These are phyloP conservation scores for Talaromyces islandicus DNA, from an alignment of 2,329 filamentous ascomycete species.

Conservation along the genomic window DNA sequence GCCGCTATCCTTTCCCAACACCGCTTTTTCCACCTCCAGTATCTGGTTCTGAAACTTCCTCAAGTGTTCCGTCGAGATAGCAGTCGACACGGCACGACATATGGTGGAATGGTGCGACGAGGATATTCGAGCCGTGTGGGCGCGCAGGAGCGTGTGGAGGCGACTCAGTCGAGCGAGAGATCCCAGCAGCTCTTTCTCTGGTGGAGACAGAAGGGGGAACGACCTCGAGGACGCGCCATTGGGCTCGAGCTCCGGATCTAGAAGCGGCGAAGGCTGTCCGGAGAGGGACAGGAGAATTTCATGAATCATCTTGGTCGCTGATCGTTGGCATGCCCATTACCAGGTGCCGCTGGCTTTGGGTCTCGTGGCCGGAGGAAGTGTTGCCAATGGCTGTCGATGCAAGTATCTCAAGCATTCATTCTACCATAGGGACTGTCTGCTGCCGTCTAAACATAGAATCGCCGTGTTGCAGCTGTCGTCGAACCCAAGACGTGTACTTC, in stretches of 20 bases:
- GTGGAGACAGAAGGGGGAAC: slow-evolving; percentile 58
- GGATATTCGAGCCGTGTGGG: slow-evolving; percentile 61
- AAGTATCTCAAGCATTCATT: neutral
- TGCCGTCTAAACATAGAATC: neutral
- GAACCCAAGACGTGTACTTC: neutral
- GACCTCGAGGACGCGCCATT: slow-evolving; percentile 45
- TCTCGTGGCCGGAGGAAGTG: neutral
- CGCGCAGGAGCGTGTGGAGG: slow-evolving; percentile 67
- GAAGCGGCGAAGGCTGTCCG: slow-evolving; percentile 84
- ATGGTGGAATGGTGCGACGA: slow-evolving; percentile 71
- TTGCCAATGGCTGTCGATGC: neutral
- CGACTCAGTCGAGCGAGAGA: slow-evolving; percentile 72
- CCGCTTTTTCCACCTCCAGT: slow-evolving; percentile 72
- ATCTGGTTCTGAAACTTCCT: slow-evolving; percentile 76
- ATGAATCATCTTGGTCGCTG: slow-evolving; percentile 71
- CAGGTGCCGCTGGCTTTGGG: neutral
- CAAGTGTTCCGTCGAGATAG: slow-evolving; percentile 69
- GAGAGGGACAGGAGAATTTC: slow-evolving; percentile 96
- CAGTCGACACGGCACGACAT: slow-evolving; percentile 78
- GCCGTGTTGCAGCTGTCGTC: neutral
- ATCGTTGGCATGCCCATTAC: neutral
- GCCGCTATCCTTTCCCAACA: slow-evolving; percentile 68
- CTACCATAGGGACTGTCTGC: neutral
- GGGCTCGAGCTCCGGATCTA: slow-evolving; percentile 51
- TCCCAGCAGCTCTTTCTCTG: slow-evolving; percentile 75